These are phyloP conservation scores for Naganishia antarctica DNA, from an alignment of 768 basidiomycete species.

Conservation along the genomic window DNA sequence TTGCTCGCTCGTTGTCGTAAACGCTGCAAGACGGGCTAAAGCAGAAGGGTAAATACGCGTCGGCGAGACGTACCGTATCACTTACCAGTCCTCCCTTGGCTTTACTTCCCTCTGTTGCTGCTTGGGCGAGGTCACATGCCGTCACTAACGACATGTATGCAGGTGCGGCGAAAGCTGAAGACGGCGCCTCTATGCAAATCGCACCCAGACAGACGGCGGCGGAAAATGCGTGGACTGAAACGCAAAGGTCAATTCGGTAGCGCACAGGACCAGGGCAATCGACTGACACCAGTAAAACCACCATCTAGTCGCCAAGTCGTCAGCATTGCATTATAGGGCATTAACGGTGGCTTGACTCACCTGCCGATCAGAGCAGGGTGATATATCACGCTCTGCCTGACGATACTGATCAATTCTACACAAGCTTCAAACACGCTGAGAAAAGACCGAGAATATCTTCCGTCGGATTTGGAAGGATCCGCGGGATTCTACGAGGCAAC, in stretches of 20 bases:
- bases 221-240: slow-evolving; percentile 45
- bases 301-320: slow-evolving; percentile 22
- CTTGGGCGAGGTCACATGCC: slow-evolving; percentile 45
- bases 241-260: slow-evolving; percentile 29
- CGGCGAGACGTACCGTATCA: not conserved
- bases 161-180: slow-evolving; percentile 42
- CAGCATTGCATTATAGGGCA: not conserved
- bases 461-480: slow-evolving; percentile 38
- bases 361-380: slow-evolving; percentile 44
- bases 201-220: slow-evolving; percentile 47
- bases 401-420: slow-evolving; percentile 45
- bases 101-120: slow-evolving; percentile 42
- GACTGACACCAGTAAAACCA: slow-evolving; percentile 23
- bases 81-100: slow-evolving; percentile 42
- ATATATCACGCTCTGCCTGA: slow-evolving; percentile 44
- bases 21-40: slow-evolving; percentile 37
- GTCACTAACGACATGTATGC: slow-evolving; percentile 43
- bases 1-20: slow-evolving; percentile 41
- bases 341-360: too few species aligned
- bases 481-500: slow-evolving; percentile 29
- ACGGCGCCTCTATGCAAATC: slow-evolving; percentile 42
- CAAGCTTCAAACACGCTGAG: slow-evolving; percentile 42
- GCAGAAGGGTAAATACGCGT: not conserved
- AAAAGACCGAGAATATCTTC: slow-evolving; percentile 31
- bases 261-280: too few species aligned